phyloP scores from a whole-genome alignment of 2,329 filamentous ascomycete genomes.

The Nigrospora sphaerica region DNA sequence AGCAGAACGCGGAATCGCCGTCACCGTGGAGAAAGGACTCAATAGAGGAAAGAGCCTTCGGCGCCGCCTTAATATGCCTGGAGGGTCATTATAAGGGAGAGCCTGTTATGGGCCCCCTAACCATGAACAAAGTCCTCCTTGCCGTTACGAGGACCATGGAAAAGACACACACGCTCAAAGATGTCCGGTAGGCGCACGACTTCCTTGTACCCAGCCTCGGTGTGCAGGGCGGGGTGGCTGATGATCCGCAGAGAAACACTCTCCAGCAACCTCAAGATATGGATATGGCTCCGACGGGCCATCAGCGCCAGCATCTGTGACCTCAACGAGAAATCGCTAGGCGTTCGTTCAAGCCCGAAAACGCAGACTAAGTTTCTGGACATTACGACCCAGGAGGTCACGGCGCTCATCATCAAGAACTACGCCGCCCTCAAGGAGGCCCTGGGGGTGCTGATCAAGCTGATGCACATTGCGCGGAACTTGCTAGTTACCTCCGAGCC shows the following conservation, averaged over 20 bases:
- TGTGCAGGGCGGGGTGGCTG: background rate
- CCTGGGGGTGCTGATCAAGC: conserved; percentile 55
- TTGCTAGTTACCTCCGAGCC: conserved; percentile 58
- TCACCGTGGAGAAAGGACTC: conserved; percentile 32
- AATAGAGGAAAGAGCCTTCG: conserved; percentile 58
- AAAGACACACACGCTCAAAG: conserved; percentile 54
- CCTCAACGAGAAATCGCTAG: conserved; percentile 52
- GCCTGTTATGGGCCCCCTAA: conserved; percentile 50
- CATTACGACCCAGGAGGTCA: conserved; percentile 55
- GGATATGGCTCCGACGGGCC: conserved; percentile 57
- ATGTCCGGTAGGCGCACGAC: conserved; percentile 43
- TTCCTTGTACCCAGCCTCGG: background rate
- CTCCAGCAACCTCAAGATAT: conserved; percentile 56
- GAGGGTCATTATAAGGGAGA: conserved; percentile 54
- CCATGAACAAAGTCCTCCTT: conserved; percentile 44
- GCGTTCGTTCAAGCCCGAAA: conserved; percentile 44
- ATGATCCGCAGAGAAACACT: conserved; percentile 42
- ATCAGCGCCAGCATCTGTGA: conserved; percentile 55
- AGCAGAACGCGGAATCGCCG: background rate
- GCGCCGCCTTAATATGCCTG: conserved; percentile 51
- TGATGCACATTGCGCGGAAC: conserved; percentile 61
- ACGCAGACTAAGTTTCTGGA: conserved; percentile 43
- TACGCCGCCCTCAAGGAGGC: conserved; percentile 55
- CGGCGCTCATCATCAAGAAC: conserved; percentile 55
- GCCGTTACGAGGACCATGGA: conserved; percentile 56